These are phyloP conservation scores for Wickerhamomyces xylosicus DNA, from an alignment of 805 yeast genomes.

Conservation along the genomic window DNA sequence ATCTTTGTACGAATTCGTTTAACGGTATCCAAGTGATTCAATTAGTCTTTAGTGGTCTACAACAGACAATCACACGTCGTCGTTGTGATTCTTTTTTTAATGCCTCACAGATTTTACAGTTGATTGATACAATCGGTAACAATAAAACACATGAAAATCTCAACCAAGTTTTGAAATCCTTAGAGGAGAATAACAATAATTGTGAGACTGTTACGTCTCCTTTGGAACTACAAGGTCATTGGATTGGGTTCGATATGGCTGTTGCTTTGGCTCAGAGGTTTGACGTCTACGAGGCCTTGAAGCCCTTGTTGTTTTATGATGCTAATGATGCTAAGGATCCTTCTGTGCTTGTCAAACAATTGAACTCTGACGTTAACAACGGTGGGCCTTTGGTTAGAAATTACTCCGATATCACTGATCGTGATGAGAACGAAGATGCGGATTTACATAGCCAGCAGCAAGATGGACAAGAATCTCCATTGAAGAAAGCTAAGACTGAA, in stretches of 20 bases:
- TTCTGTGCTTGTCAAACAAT: too few relatives aligned
- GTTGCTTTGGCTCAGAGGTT: conserved; percentile 42
- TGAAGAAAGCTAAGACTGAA: conserved; percentile 23
- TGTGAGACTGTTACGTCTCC: too few relatives aligned
- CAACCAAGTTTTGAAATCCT: conserved; percentile 54
- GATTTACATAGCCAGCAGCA: conserved; percentile 3
- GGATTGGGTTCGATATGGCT: conserved; percentile 71
- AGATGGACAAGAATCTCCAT: conserved; percentile 23
- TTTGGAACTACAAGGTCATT: conserved; percentile 57
- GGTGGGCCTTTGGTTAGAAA: conserved; percentile 17
- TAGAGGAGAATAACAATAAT: too few relatives aligned
- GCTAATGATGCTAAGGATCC: conserved; percentile 7
- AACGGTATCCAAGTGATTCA: too few relatives aligned
- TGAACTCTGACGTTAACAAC: conserved; percentile 21
- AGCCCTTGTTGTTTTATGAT: conserved; percentile 50
- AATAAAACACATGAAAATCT: conserved; percentile 62
- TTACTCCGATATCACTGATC: conserved; percentile 23
- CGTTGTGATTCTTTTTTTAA: conserved; percentile 73
- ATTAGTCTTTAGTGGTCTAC: too few relatives aligned
- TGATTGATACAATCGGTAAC: conserved; percentile 60
- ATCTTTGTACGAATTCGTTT: too few relatives aligned
- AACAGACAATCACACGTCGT: conserved; percentile 70
- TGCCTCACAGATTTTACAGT: conserved; percentile 71
- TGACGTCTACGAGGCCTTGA: conserved; percentile 52
- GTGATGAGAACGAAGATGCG: conserved; percentile 16